These are phyloP conservation scores for Ammopiptanthus mongolicus DNA, from an alignment of 306 rosid genomes.

Conservation along the genomic window DNA sequence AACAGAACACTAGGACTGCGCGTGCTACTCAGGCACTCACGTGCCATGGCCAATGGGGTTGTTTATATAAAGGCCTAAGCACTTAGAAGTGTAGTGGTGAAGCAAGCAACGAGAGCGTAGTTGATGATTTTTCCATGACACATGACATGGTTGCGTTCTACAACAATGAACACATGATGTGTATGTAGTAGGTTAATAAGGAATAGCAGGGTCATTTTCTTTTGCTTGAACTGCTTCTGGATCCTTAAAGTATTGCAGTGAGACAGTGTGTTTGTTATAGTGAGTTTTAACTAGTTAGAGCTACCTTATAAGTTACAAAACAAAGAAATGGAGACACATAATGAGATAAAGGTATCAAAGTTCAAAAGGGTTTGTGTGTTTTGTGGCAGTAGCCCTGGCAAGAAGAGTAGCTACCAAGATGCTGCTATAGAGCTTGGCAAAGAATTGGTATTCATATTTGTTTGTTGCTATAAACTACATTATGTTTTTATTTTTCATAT, in stretches of 20 bases:
- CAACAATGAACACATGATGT: not conserved
- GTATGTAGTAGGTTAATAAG: not conserved
- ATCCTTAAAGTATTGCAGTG: not conserved
- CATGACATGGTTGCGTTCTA: conserved; percentile 1
- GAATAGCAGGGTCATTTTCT: conserved; percentile 6
- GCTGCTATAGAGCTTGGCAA: conserved; percentile 98
- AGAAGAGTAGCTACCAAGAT: conserved; percentile 84
- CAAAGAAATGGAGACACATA: conserved; percentile 53
- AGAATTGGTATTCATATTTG: conserved; percentile 62
- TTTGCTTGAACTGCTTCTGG: not conserved
- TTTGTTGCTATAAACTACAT: not conserved
- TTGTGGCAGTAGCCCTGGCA: conserved; percentile 99
- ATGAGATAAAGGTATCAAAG: conserved; percentile 69
- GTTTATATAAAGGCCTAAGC: conserved; percentile 46
- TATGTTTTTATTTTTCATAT: not conserved
- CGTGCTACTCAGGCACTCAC: conserved; percentile 56
- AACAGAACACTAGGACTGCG: conserved; percentile 29
- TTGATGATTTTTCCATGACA: conserved; percentile 20
- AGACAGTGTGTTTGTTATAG: not conserved
- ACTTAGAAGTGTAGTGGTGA: conserved; percentile 12
- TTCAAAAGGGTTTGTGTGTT: conserved; percentile 93
- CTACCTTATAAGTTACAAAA: not conserved
- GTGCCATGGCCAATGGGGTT: conserved; percentile 34
- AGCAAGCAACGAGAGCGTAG: conserved; percentile 14
- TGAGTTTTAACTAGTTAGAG: not conserved